Evolutionary conservation across 768 basidiomycete genomes (phyloP), one percentile per base, ranked within the genome.

Genomic region (Trametes gibbosa): DNA sequence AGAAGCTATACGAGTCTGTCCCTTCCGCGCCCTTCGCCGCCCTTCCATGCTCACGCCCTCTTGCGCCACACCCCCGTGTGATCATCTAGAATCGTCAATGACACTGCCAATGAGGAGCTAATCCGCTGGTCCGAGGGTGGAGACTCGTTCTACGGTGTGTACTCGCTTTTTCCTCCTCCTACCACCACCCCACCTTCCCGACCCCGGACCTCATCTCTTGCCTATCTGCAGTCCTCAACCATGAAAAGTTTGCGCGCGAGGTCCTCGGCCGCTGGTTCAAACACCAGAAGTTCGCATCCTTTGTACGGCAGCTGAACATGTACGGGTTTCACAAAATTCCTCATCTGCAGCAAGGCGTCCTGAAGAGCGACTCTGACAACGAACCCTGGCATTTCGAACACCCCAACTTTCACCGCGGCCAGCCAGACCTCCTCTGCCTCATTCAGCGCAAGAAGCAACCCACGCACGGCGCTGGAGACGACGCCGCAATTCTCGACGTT

Each of bases 231-330:
- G 95, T 98, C 27, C 84, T 92, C 37, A 92, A 96, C 72, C 90
- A 92, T 66, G 93, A 96, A 71, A 86, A 86, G 27, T 92, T 98
- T 70, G 90, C 92, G 2, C 84, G 85, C 39, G 90, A 96, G 72
- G 84, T 97, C 32, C 84, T 98, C 7, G 92, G 92, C 3, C 83
- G 86, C 42, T 98, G 90, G 86, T 99, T 98, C 85, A 99, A 99
- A 72, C 97, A 98, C 75, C 86, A 89, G 61, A 97, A 96, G 72
- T 98, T 97, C 74, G 83, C 84, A 57, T 90, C 89, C 34, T 97
- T 97, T 66, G 93, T 95, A 17, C 82, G 93, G 14, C 93, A 97
- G 70, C 80, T 95, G 64, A 97, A 95, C 79, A 95, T 95, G 90
- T 97, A 95, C 73, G 92, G 92, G 54, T 94, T 95, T 72, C 90